phyloP scores from a whole-genome alignment of 2,329 filamentous ascomycete species.

The Cladophialophora immunda region DNA sequence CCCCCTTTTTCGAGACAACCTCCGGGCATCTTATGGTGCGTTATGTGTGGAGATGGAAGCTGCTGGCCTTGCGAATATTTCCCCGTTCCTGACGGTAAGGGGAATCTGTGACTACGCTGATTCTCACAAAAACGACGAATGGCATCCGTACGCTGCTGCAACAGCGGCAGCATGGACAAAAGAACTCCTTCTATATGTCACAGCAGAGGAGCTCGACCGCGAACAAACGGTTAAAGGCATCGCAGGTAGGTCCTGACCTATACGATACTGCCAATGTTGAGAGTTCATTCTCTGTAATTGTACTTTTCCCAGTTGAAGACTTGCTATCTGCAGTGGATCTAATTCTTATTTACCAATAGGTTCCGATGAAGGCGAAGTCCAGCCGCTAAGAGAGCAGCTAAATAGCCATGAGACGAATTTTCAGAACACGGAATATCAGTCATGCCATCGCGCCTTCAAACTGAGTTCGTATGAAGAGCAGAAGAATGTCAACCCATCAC shows the following conservation, averaged over 20 bases:
- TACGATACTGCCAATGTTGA: neutral
- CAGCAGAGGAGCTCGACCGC: conserved; percentile 23
- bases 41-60: conserved; percentile 11
- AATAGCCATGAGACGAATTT: neutral
- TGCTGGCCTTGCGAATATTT: conserved; percentile 28
- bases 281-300: neutral
- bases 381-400: neutral
- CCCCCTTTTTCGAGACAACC: conserved; percentile 28
- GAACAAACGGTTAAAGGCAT: neutral
- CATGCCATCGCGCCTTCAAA: conserved; percentile 10
- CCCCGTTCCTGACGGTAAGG: conserved; percentile 29
- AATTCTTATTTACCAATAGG: neutral
- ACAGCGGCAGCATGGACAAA: conserved; percentile 34
- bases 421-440: neutral
- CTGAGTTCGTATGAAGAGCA: conserved; percentile 41
- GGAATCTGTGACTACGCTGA: conserved; percentile 36
- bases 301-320: neutral
- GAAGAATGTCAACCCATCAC: conserved; percentile 46
- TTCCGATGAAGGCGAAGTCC: neutral
- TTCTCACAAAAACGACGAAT: conserved; percentile 32
- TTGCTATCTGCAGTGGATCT: neutral
- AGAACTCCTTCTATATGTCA: conserved; percentile 23
- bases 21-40: conserved; percentile 15
- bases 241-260: neutral
- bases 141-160: conserved; percentile 31